Percentiles rank a stretch among this genome's conserved stretches.
phyloP scores from a whole-genome alignment of 2,329 filamentous ascomycete genomes.

The Cladophialophora bantiana region DNA sequence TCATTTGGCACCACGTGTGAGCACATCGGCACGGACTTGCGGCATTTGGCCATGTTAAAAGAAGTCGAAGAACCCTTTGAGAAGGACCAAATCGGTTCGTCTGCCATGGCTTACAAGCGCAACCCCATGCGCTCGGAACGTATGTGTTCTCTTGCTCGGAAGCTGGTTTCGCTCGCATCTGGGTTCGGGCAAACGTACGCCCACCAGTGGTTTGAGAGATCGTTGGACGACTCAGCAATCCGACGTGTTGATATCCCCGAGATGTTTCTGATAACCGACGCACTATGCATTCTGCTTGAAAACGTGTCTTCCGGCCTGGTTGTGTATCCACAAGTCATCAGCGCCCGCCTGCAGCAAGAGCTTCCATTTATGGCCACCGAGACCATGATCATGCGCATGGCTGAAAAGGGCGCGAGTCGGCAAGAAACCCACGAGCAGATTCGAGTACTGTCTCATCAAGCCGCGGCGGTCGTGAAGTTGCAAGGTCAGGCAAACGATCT shows the following conservation, averaged over 20 bases:
- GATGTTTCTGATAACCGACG: slow-evolving; percentile 72
- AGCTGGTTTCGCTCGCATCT: slow-evolving; percentile 61
- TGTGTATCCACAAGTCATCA: slow-evolving; percentile 79
- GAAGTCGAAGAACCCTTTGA: slow-evolving; percentile 87
- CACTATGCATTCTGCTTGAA: slow-evolving; percentile 70
- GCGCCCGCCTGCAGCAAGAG: slow-evolving; percentile 72
- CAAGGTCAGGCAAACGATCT: slow-evolving; percentile 81
- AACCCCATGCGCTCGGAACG: slow-evolving; percentile 65
- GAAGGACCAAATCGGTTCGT: slow-evolving; percentile 76
- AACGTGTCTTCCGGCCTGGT: slow-evolving; percentile 73
- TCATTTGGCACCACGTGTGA: slow-evolving; percentile 81
- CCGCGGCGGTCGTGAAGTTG: slow-evolving; percentile 72
- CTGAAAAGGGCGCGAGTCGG: slow-evolving; percentile 71
- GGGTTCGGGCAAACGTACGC: slow-evolving; percentile 71
- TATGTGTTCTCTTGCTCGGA: slow-evolving; percentile 65
- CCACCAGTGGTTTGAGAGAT: slow-evolving; percentile 78
- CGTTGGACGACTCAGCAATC: slow-evolving; percentile 59
- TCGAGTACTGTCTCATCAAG: slow-evolving; percentile 79
- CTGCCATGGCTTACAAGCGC: slow-evolving; percentile 72
- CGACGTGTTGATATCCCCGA: slow-evolving; percentile 67
- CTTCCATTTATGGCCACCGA: slow-evolving; percentile 85
- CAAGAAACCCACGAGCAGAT: slow-evolving; percentile 90
- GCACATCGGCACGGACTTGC: slow-evolving; percentile 76
- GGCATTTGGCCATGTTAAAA: slow-evolving; percentile 77
- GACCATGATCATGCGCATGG: slow-evolving; percentile 78